These are phyloP conservation scores for Agaricus sinodeliciosus DNA, from an alignment of 768 basidiomycete genomes.

Conservation along the genomic window DNA sequence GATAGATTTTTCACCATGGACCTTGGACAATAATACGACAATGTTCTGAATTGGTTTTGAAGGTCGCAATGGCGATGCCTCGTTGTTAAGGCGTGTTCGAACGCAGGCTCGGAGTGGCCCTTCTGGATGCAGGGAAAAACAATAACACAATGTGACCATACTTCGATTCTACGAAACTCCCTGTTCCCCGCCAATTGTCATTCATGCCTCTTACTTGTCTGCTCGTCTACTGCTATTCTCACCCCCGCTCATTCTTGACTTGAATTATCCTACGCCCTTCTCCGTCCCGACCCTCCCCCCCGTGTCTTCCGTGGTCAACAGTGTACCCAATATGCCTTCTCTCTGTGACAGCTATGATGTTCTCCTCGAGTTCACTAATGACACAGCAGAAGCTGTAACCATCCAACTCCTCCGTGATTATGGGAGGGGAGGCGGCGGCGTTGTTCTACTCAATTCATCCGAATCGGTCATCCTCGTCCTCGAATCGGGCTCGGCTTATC, in stretches of 20 bases:
- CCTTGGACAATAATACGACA: no score
- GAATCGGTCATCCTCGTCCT: conserved; percentile 63
- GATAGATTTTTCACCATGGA: neutral
- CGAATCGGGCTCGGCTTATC: conserved; percentile 62
- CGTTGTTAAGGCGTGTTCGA: conserved; percentile 26
- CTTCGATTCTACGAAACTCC: neutral
- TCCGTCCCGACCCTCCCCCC: conserved; percentile 14
- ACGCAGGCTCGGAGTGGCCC: no score
- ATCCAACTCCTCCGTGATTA: conserved; percentile 63
- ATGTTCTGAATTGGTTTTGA: neutral
- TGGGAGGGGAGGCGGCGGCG: conserved; percentile 44
- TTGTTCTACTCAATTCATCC: conserved; percentile 52
- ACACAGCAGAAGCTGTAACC: conserved; percentile 56
- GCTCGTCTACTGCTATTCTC: conserved; percentile 2
- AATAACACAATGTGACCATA: conserved; percentile 23
- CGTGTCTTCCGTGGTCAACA: conserved; percentile 12
- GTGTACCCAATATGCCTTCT: conserved; percentile 42
- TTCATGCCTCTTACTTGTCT: conserved; percentile 1
- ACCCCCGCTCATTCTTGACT: conserved; percentile 1
- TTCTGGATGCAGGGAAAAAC: conserved; percentile 13
- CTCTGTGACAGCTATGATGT: conserved; percentile 56
- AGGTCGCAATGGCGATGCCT: conserved; percentile 16
- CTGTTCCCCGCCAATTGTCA: conserved; percentile 9
- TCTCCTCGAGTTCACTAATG: conserved; percentile 63
- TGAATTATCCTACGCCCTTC: neutral